Conservation (phyloP, 2,329 filamentous ascomycete species). For the Sphaceloma murrayae region DNA sequence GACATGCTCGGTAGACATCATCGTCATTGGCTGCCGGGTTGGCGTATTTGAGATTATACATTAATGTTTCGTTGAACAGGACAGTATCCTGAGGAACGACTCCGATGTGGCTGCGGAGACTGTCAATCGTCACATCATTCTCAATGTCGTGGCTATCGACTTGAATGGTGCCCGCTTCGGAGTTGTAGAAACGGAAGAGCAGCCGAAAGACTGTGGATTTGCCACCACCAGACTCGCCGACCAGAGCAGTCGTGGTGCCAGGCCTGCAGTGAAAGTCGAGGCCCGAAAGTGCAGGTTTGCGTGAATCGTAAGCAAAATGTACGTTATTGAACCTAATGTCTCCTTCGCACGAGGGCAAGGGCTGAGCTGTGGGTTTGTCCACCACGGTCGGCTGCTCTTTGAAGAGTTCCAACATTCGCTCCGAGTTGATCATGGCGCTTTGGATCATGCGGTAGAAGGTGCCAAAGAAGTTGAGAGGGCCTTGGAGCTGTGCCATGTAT, state of each 20-base stretch:
- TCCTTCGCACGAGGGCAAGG: conserved; percentile 61
- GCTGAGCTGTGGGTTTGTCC: conserved; percentile 57
- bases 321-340: conserved; percentile 83
- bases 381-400: conserved; percentile 89
- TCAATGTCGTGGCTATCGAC: conserved; percentile 78
- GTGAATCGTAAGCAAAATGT: conserved; percentile 78
- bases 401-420: conserved; percentile 90
- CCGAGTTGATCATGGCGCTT: conserved; percentile 93
- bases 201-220: conserved; percentile 95
- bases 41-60: conserved; percentile 91
- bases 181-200: conserved; percentile 94
- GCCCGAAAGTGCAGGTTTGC: conserved; percentile 73
- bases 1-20: conserved; percentile 71
- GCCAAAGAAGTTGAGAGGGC: conserved; percentile 66
- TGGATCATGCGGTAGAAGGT: conserved; percentile 95
- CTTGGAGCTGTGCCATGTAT: conserved; percentile 65
- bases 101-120: conserved; percentile 80
- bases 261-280: conserved; percentile 77
- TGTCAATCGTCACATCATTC: conserved; percentile 75
- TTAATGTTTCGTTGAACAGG: conserved; percentile 84
- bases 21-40: conserved; percentile 72
- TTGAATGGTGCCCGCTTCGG: conserved; percentile 66
- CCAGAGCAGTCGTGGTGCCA: conserved; percentile 88
- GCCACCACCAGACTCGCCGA: conserved; percentile 91
- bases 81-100: conserved; percentile 96